Evolutionary conservation across 768 basidiomycete genomes (phyloP).

Genomic region (Pleurotus giganteus): DNA sequence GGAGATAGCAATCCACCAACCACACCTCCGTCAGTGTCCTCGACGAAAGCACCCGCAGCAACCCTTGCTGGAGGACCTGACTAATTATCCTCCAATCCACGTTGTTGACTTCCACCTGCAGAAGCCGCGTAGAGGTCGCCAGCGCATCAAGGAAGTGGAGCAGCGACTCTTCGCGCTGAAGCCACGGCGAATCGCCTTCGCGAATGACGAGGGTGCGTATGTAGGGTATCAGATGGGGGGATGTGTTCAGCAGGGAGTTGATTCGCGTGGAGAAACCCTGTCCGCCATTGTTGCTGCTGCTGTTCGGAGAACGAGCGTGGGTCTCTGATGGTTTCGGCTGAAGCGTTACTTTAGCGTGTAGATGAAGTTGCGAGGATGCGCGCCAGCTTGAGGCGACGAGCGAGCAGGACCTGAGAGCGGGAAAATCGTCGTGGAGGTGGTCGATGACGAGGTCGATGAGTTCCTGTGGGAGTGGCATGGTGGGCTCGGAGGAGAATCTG

Average conservation of each 20-base stretch:
- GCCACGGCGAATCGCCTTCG: neutral
- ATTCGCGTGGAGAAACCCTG: neutral
- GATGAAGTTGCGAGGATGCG: constrained; percentile 15
- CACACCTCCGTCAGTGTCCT: neutral
- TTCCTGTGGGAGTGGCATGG: constrained; percentile 13
- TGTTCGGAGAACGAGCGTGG: neutral
- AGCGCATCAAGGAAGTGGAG: neutral
- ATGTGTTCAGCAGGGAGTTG: neutral
- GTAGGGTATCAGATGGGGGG: neutral
- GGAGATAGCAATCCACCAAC: neutral
- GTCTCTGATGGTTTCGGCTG: neutral
- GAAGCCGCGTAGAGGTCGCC: neutral
- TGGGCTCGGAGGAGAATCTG: neutral
- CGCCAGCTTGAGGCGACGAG: constrained; percentile 17
- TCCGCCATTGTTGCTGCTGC: neutral
- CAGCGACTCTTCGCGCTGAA: neutral
- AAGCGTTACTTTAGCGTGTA: neutral
- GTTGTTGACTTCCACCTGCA: neutral
- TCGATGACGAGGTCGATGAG: constrained; percentile 19
- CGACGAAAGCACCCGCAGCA: neutral
- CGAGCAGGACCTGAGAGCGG: constrained; percentile 13
- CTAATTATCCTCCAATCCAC: neutral
- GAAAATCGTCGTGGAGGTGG: constrained; percentile 16
- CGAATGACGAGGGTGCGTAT: neutral
- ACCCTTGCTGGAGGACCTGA: neutral